These are phyloP conservation scores for Cicer arietinum DNA, from an alignment of 306 rosid species.

Conservation along the genomic window DNA sequence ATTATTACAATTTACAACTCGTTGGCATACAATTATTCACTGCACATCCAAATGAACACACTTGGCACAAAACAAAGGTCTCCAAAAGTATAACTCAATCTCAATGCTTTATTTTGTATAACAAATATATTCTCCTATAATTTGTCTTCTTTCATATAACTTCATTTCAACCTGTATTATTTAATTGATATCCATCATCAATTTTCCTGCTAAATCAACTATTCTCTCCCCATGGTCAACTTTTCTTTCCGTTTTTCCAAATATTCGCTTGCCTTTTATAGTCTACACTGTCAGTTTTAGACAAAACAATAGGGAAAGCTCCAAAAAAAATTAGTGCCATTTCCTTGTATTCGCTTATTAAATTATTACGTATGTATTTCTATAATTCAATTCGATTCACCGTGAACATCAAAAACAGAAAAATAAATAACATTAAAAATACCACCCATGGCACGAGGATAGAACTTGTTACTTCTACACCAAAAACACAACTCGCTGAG, in stretches of 20 bases:
- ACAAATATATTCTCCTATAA: slow-evolving; percentile 10
- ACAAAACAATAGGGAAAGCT: slow-evolving; percentile 15
- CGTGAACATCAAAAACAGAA: slow-evolving; percentile 17
- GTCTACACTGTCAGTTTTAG: slow-evolving; percentile 5
- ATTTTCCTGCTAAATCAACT: slow-evolving; percentile 24
- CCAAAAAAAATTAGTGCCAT: background rate
- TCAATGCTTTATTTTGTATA: background rate
- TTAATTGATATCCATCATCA: slow-evolving; percentile 22
- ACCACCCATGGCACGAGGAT: background rate
- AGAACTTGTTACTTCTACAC: slow-evolving; percentile 23
- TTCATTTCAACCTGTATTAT: slow-evolving; percentile 6
- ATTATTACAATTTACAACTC: slow-evolving; percentile 6
- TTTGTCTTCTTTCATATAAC: slow-evolving; percentile 29
- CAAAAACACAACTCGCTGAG: background rate
- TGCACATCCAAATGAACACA: slow-evolving; percentile 30
- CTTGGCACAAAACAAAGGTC: slow-evolving; percentile 25
- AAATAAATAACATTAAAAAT: slow-evolving; percentile 8
- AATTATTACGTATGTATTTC: slow-evolving; percentile 13
- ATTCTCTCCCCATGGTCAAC: slow-evolving; percentile 23
- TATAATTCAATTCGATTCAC: slow-evolving; percentile 2
- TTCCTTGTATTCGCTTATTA: slow-evolving; percentile 1
- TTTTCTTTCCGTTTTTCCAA: slow-evolving; percentile 28
- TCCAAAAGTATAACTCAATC: slow-evolving; percentile 12
- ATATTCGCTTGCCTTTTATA: background rate
- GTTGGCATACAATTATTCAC: background rate